Evolutionary conservation across 164 flowering plant species (phyloP), one percentile per base, ranked within the genome.

Genomic region (Berberis vulgaris): DNA sequence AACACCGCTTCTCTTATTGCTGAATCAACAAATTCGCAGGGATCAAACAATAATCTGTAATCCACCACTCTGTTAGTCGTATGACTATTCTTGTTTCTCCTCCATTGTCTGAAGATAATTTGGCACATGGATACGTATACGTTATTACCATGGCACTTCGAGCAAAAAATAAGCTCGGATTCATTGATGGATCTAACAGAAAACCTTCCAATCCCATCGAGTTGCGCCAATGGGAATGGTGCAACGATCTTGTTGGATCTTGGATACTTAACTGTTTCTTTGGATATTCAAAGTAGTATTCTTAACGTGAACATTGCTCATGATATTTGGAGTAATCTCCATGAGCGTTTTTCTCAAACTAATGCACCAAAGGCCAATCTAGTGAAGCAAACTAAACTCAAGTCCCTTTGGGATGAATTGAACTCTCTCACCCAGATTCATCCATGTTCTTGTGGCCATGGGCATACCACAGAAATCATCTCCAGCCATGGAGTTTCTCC

Each of bases 401-500:
- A 59, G 43, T 59, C 61, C 10, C 46, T 59, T 42, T 59, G 61
- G 61, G 61, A 59, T 42, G 26, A 59, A 59, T 12, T 59, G 2
- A 59, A 59, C 46, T 59, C 57, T 26, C 26, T n/a, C 10, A 6
- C 7, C 10, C 50, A 6, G 50, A n/a, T 54, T 54, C 57, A 9
- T n/a, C n/a, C 13, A 8, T 54, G 5, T 38, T 39, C 60, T 42
- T 57, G 60, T 57, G 40, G 57, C 13, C 9, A 41, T 57, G 60
- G 43, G 5, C 8, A 8, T 7, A 41, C 44, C 41, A 6, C 44
- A 39, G 43, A 39, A 40, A 57, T 12, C 2, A 1, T 45, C 2
- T 58, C 13, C 45, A 6, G 6, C 45, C 44, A 9, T n/a, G 62
- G 62, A 59, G 1, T 59, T 59, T 43, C 39, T 59, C 1, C 49